phyloP scores from a whole-genome alignment of 169 alveolate genomes.

The Plasmodium berghei region DNA sequence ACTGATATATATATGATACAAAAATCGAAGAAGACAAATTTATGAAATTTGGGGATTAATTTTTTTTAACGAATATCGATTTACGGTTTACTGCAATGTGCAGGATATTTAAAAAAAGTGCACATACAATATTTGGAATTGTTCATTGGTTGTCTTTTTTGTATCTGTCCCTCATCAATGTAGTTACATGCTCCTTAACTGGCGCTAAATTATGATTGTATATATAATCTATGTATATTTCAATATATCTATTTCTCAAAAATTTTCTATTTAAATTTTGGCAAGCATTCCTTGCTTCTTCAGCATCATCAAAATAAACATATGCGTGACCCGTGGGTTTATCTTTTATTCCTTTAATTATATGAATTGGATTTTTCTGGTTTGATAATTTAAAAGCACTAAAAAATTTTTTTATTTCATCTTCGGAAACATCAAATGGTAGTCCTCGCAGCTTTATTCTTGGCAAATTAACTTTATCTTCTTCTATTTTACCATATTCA shows the following conservation, averaged over 20 bases:
- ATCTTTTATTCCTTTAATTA: conserved; percentile 45
- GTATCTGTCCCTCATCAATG: conserved; percentile 72
- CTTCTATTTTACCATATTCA: conserved; percentile 33
- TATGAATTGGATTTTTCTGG: conserved; percentile 28
- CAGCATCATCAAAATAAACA: conserved; percentile 71
- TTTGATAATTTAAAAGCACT: conserved; percentile 45
- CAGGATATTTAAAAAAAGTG: not conserved
- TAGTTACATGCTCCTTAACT: conserved; percentile 56
- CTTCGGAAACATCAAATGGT: conserved; percentile 65
- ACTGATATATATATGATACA: no score
- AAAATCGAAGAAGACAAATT: no score
- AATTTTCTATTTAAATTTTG: conserved; percentile 49
- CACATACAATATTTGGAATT: not conserved
- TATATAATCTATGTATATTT: conserved; percentile 64
- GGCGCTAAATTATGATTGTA: conserved; percentile 62
- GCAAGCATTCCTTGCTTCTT: conserved; percentile 74
- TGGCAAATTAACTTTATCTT: conserved; percentile 54
- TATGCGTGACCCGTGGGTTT: conserved; percentile 74
- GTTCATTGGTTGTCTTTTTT: conserved; percentile 60
- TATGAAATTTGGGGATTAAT: no score
- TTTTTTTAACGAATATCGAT: no score
- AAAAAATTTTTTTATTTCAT: conserved; percentile 66
- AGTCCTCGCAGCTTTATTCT: conserved; percentile 64
- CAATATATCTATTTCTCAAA: conserved; percentile 53
- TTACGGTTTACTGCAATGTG: no score